phyloP scores from a whole-genome alignment of 352 stramenopile species.

The Phytophthora litchii region DNA sequence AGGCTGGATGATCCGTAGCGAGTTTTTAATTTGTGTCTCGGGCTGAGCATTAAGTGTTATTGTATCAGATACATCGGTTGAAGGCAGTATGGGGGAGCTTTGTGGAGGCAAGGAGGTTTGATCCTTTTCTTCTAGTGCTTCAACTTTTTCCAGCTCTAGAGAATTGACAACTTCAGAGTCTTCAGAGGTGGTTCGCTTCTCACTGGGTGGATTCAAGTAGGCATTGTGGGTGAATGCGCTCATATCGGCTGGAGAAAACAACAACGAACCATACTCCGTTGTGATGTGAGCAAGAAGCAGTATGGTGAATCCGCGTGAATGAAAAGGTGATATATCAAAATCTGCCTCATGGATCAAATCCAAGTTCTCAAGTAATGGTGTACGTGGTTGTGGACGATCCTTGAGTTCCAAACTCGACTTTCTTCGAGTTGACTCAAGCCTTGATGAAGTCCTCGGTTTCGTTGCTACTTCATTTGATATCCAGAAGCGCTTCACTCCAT shows the following conservation, averaged over 20 bases:
- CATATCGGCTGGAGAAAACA: constrained; percentile 71
- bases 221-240: constrained; percentile 60
- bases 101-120: neutral
- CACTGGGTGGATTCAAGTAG: constrained; percentile 19
- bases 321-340: constrained; percentile 48
- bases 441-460: constrained; percentile 18
- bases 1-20: constrained; percentile 28
- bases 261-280: constrained; percentile 55
- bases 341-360: constrained; percentile 39
- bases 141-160: constrained; percentile 8
- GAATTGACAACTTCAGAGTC: neutral
- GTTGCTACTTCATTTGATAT: constrained; percentile 8
- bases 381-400: neutral
- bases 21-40: neutral
- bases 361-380: constrained; percentile 40
- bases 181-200: constrained; percentile 5
- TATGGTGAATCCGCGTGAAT: constrained; percentile 43
- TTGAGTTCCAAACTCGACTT: constrained; percentile 17
- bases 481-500: constrained; percentile 47
- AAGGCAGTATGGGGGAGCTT: neutral
- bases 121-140: constrained; percentile 5
- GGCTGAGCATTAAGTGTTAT: neutral
- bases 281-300: constrained; percentile 55
- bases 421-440: constrained; percentile 10
- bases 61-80: neutral